These are phyloP conservation scores for Microsporum audouinii DNA, from an alignment of 2,329 filamentous ascomycete species.

Conservation along the genomic window DNA sequence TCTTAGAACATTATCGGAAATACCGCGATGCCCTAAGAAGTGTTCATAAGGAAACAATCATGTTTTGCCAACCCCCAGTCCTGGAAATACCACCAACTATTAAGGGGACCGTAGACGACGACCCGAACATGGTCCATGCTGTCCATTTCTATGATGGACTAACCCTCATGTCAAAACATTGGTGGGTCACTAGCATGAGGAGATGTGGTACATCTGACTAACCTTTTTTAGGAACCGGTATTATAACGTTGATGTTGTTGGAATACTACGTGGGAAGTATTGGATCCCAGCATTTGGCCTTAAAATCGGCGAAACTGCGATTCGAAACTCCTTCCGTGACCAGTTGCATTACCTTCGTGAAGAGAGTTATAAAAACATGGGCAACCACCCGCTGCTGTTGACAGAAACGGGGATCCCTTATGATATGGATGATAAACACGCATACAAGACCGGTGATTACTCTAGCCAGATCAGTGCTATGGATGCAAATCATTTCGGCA, in stretches of 20 bases:
- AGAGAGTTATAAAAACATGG: conserved; percentile 80
- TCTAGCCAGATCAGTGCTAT: conserved; percentile 82
- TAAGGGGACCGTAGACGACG: conserved; percentile 79
- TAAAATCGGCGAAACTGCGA: conserved; percentile 83
- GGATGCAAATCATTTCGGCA: conserved; percentile 89
- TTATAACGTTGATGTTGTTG: conserved; percentile 95
- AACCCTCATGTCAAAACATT: conserved; percentile 94
- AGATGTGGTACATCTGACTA: background rate
- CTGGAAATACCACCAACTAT: conserved; percentile 82
- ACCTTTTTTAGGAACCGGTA: conserved; percentile 55
- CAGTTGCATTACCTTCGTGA: conserved; percentile 72
- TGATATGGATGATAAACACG: conserved; percentile 94
- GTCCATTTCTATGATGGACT: conserved; percentile 96
- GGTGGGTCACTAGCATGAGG: conserved; percentile 37
- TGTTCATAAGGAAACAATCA: conserved; percentile 67
- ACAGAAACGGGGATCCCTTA: conserved; percentile 97
- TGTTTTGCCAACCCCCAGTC: conserved; percentile 85
- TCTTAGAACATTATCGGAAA: conserved; percentile 70
- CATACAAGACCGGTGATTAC: conserved; percentile 92
- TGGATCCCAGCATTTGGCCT: conserved; percentile 81
- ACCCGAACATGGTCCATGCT: conserved; percentile 80
- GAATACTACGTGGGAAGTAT: conserved; percentile 80
- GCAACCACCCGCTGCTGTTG: conserved; percentile 76
- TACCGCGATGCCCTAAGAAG: conserved; percentile 64
- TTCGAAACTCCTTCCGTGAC: conserved; percentile 82